Evolutionary conservation across 2,329 filamentous ascomycete species (phyloP).

Genomic region (Talaromyces funiculosus): DNA sequence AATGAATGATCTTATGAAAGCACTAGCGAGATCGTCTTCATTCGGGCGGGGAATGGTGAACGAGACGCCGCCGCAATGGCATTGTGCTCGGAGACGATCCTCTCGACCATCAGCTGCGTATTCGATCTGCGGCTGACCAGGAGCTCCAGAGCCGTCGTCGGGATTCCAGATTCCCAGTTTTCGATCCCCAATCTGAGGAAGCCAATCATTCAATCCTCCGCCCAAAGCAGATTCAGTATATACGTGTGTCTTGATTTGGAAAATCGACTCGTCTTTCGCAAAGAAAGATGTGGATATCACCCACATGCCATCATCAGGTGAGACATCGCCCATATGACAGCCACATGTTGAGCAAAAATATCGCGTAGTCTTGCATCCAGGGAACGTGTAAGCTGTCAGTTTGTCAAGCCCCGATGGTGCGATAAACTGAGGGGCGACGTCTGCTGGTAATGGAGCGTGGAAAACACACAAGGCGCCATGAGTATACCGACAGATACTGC

Average conservation of each 20-base stretch:
- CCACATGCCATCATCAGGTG: constrained; percentile 16
- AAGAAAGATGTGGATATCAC: constrained; percentile 23
- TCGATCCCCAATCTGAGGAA: constrained; percentile 16
- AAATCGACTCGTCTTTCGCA: constrained; percentile 16
- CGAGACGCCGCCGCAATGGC: constrained; percentile 42
- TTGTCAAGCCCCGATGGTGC: constrained; percentile 18
- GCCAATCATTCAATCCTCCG: constrained; percentile 17
- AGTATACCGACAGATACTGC: constrained; percentile 38
- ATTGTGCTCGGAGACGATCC: constrained; percentile 34
- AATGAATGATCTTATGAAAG: constrained; percentile 18
- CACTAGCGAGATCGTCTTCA: constrained; percentile 24
- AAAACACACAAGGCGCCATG: constrained; percentile 31
- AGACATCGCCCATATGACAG: constrained; percentile 29
- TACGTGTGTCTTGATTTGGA: constrained; percentile 18
- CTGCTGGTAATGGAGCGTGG: constrained; percentile 21
- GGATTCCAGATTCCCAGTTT: constrained; percentile 16
- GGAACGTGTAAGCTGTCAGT: constrained; percentile 27
- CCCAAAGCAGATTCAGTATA: constrained; percentile 18
- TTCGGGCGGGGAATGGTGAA: constrained; percentile 39
- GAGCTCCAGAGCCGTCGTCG: background rate
- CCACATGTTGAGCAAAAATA: constrained; percentile 44
- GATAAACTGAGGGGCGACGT: constrained; percentile 20
- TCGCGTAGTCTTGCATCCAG: constrained; percentile 22
- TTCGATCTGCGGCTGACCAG: constrained; percentile 4
- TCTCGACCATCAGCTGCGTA: background rate